Evolutionary conservation across 192 early-diverging fungal species (phyloP).

Genomic region (Backusella circina): DNA sequence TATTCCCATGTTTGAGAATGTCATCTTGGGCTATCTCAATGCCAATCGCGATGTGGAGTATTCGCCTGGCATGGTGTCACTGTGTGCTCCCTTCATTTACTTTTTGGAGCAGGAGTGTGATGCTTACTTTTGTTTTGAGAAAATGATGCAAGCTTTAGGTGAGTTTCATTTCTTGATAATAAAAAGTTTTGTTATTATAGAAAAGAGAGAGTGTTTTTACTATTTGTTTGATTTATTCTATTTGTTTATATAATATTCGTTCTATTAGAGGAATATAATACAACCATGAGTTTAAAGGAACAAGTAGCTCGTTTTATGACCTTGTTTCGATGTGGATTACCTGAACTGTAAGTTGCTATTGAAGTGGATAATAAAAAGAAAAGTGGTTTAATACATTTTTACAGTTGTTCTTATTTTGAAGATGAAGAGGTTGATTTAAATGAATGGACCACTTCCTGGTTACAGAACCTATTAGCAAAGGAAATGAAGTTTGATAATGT

Average conservation of each 20-base stretch:
- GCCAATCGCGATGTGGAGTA: slow-evolving; percentile 73
- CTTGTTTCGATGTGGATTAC: slow-evolving; percentile 73
- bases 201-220: neutral
- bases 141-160: slow-evolving; percentile 64
- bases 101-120: slow-evolving; percentile 68
- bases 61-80: slow-evolving; percentile 62
- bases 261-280: slow-evolving; percentile 63
- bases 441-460: slow-evolving; percentile 83
- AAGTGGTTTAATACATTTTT: neutral
- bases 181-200: too few species aligned
- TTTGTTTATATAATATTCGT: neutral
- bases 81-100: slow-evolving; percentile 81
- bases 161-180: too few species aligned
- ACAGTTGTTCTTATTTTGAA: slow-evolving; percentile 78
- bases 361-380: neutral
- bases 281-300: slow-evolving; percentile 58
- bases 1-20: slow-evolving; percentile 62
- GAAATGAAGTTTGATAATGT: slow-evolving; percentile 79
- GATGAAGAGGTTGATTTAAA: slow-evolving; percentile 88
- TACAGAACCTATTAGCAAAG: slow-evolving; percentile 69
- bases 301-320: slow-evolving; percentile 82
- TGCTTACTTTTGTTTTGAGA: slow-evolving; percentile 77
- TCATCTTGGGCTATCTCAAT: slow-evolving; percentile 80
- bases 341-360: slow-evolving; percentile 66
- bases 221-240: neutral